Conservation (phyloP, 805 yeast genomes). For the Yarrowia sp. region DNA sequence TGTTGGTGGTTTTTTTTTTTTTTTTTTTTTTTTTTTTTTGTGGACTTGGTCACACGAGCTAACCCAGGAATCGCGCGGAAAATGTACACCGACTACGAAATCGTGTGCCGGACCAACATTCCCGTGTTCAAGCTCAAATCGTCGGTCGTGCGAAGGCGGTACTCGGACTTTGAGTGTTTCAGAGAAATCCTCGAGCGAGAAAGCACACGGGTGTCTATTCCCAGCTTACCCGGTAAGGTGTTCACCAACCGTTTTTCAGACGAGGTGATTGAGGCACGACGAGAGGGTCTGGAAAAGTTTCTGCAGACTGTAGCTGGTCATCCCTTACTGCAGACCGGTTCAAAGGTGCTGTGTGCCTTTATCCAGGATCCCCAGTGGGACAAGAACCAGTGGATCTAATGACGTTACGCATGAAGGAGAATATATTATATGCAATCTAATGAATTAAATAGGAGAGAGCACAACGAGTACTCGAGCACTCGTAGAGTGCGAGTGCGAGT, state of each 20-base stretch:
- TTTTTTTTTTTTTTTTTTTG: too few relatives aligned
- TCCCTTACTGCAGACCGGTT: slow-evolving; percentile 86
- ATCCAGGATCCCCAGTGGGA: slow-evolving; percentile 87
- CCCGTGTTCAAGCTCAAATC: slow-evolving; percentile 72
- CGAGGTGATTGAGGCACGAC: slow-evolving; percentile 75
- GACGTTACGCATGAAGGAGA: slow-evolving; percentile 14
- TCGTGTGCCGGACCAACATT: slow-evolving; percentile 83
- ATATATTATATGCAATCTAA: neutral
- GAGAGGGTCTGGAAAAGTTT: slow-evolving; percentile 81
- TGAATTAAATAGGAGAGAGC: neutral
- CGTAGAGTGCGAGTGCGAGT: too few relatives aligned
- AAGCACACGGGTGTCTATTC: slow-evolving; percentile 74
- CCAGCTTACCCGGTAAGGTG: slow-evolving; percentile 88
- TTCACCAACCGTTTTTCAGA: slow-evolving; percentile 73
- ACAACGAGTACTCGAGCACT: too few relatives aligned
- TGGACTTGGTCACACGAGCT: neutral
- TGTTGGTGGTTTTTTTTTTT: too few relatives aligned
- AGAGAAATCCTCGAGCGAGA: slow-evolving; percentile 72
- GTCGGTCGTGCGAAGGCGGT: slow-evolving; percentile 76
- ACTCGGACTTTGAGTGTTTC: slow-evolving; percentile 84
- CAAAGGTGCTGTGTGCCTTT: slow-evolving; percentile 72
- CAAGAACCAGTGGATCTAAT: slow-evolving; percentile 34
- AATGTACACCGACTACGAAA: slow-evolving; percentile 89
- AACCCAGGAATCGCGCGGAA: slow-evolving; percentile 47
- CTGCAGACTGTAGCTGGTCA: slow-evolving; percentile 79